These are phyloP conservation scores for Diatrype stigma DNA, from an alignment of 2,329 filamentous ascomycete species.

Conservation along the genomic window DNA sequence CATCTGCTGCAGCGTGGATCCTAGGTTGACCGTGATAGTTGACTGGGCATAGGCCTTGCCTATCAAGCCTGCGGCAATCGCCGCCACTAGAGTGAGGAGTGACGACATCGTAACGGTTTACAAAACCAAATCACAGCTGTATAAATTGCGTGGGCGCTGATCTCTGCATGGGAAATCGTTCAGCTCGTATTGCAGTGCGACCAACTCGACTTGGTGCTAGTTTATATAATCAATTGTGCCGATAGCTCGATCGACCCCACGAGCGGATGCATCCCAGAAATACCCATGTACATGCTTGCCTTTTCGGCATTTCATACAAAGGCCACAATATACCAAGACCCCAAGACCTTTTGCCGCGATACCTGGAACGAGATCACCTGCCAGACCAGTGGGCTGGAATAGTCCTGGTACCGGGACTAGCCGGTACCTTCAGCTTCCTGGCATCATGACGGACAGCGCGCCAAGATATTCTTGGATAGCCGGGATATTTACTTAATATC, in stretches of 20 bases:
- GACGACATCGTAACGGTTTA: slow-evolving; percentile 2
- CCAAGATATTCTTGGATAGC: neutral
- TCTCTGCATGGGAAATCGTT: too few relatives aligned
- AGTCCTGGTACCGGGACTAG: too few relatives aligned
- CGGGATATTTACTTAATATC: neutral
- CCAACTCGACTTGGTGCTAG: neutral
- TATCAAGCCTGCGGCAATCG: slow-evolving; percentile 6
- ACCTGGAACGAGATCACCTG: too few relatives aligned
- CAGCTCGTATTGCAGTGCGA: too few relatives aligned
- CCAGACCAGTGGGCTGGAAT: too few relatives aligned
- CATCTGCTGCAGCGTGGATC: slow-evolving; percentile 30
- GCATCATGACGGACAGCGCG: neutral
- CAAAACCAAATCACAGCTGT: neutral
- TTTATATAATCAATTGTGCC: neutral
- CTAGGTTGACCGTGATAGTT: slow-evolving; percentile 23
- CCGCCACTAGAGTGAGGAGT: slow-evolving; percentile 6
- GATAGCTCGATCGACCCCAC: neutral
- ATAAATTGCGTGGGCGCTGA: too few relatives aligned
- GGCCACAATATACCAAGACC: too few relatives aligned
- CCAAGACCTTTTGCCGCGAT: too few relatives aligned
- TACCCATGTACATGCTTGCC: neutral
- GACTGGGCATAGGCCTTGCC: slow-evolving; percentile 15
- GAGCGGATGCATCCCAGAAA: neutral
- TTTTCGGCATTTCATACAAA: neutral
- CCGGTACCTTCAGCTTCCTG: neutral